Evolutionary conservation across 2,329 filamentous ascomycete species (phyloP).

Genomic region (Penicillium sp.): DNA sequence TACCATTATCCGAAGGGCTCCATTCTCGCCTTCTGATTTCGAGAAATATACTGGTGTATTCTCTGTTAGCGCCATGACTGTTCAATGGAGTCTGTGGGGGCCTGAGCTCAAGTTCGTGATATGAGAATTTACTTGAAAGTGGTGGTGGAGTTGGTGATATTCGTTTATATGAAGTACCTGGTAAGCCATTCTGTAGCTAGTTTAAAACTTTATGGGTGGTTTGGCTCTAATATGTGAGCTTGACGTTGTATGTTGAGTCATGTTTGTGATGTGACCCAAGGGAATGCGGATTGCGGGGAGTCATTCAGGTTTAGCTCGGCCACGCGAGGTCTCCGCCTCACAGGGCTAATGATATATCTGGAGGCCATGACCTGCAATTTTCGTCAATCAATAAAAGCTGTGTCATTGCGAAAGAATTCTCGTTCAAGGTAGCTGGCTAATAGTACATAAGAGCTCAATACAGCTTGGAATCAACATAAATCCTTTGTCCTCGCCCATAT

Average conservation of each 20-base stretch:
- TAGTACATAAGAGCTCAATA: not conserved
- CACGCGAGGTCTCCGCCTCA: not conserved
- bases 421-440: not conserved
- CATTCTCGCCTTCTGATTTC: slow-evolving; percentile 11
- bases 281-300: not conserved
- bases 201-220: too few relatives aligned
- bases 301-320: not conserved
- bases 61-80: not conserved
- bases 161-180: too few relatives aligned
- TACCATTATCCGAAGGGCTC: slow-evolving; percentile 12
- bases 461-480: not conserved
- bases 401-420: not conserved
- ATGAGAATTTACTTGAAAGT: not conserved
- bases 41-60: slow-evolving; percentile 12
- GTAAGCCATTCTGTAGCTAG: too few relatives aligned
- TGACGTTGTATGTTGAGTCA: too few relatives aligned
- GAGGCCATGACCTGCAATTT: too few relatives aligned
- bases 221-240: too few relatives aligned
- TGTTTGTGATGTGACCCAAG: too few relatives aligned
- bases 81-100: not conserved
- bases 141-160: too few relatives aligned
- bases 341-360: too few relatives aligned
- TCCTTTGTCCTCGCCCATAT: not conserved
- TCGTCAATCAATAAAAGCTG: too few relatives aligned
- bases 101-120: not conserved